Conservation (phyloP, 208 protist species). For the Crithidia brevicula region DNA sequence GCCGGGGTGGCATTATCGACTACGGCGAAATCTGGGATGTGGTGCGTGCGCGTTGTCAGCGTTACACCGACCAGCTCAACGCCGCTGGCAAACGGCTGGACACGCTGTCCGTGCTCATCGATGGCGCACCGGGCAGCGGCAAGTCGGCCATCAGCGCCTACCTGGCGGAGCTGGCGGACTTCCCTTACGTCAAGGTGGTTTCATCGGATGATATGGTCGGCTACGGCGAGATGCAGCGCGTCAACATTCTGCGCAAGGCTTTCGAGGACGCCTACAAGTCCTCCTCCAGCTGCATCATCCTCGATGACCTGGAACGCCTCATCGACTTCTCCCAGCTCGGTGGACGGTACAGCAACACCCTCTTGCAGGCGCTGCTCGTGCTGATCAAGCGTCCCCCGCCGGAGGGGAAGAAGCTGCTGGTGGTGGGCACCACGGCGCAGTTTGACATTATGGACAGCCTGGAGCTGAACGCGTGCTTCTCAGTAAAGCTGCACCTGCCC, state of each 20-base stretch:
- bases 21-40: constrained; percentile 90
- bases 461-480: constrained; percentile 92
- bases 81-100: constrained; percentile 88
- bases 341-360: constrained; percentile 97
- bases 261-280: constrained; percentile 99
- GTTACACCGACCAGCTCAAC: constrained; percentile 87
- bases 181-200: constrained; percentile 98
- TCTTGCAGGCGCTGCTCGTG: constrained; percentile 97
- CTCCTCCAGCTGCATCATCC: constrained; percentile 94
- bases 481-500: constrained; percentile 80
- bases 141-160: constrained; percentile 97
- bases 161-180: constrained; percentile 89
- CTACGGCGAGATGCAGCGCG: constrained; percentile 89
- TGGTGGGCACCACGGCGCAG: constrained; percentile 95
- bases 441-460: constrained; percentile 90
- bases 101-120: constrained; percentile 93
- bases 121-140: constrained; percentile 91
- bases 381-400: constrained; percentile 95
- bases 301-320: constrained; percentile 98
- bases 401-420: constrained; percentile 92
- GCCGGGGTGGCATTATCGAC: constrained; percentile 93
- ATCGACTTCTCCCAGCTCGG: constrained; percentile 98
- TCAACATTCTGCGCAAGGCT: constrained; percentile 94
- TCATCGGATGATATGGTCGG: constrained; percentile 94
- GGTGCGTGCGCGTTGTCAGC: constrained; percentile 52